Conservation (phyloP, 495 filamentous ascomycete genomes). For the Hypoxylon perforatum region DNA sequence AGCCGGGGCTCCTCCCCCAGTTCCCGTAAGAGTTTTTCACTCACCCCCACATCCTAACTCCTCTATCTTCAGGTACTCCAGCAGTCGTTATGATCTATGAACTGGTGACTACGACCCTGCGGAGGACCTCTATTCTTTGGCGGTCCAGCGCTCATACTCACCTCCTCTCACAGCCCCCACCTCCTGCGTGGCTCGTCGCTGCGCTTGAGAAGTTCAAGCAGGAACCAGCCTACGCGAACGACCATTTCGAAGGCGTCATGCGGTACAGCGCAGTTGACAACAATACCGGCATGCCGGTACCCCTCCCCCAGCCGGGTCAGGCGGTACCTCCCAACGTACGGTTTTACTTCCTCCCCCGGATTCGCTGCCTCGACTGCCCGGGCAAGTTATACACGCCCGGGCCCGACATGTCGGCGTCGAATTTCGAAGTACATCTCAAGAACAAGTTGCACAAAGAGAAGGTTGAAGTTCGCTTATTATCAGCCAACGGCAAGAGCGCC, state of each 20-base stretch:
- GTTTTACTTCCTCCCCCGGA: slow-evolving; percentile 83
- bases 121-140: slow-evolving; percentile 26
- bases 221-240: slow-evolving; percentile 69
- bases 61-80: slow-evolving; percentile 40
- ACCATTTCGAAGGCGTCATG: slow-evolving; percentile 88
- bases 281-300: slow-evolving; percentile 66
- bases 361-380: slow-evolving; percentile 89
- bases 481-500: slow-evolving; percentile 13
- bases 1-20: slow-evolving; percentile 60
- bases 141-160: slow-evolving; percentile 38
- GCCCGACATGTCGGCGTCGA: slow-evolving; percentile 82
- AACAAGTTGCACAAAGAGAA: slow-evolving; percentile 80
- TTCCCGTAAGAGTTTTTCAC: slow-evolving; percentile 63
- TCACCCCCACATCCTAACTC: slow-evolving; percentile 30
- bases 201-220: slow-evolving; percentile 70
- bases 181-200: slow-evolving; percentile 80
- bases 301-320: slow-evolving; percentile 56
- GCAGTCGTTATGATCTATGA: slow-evolving; percentile 47
- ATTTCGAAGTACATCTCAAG: slow-evolving; percentile 90
- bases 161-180: slow-evolving; percentile 68
- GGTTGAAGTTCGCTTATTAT: slow-evolving; percentile 58
- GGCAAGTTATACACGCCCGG: slow-evolving; percentile 92
- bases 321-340: slow-evolving; percentile 66
- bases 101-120: slow-evolving; percentile 34
- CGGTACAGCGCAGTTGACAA: slow-evolving; percentile 80